A percentile compares a stretch with the other conserved stretches of the same genome.
Evolutionary conservation across 2,329 filamentous ascomycete genomes (phyloP).

Genomic region (Nemania sp.): DNA sequence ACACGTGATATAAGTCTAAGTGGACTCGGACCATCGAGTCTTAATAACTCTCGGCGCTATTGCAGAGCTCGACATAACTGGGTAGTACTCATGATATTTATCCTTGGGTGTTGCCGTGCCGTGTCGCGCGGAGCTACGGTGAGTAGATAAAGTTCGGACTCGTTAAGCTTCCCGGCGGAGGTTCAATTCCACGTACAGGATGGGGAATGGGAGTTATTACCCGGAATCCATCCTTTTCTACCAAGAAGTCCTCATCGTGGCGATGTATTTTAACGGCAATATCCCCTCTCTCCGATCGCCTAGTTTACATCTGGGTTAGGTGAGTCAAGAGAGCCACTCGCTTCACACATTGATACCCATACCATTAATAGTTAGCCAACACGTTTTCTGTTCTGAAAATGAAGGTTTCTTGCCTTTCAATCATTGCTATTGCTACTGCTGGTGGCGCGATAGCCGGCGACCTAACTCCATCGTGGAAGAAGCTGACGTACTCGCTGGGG

Average conservation of each 20-base stretch:
- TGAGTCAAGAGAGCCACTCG: neutral
- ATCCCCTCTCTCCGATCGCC: neutral
- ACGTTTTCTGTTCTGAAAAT: neutral
- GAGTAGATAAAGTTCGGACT: neutral
- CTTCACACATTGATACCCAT: neutral
- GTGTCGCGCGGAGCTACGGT: conserved; percentile 4
- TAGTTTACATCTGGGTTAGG: neutral
- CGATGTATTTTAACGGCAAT: conserved; percentile 2
- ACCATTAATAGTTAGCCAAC: neutral
- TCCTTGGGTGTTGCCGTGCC: conserved; percentile 1
- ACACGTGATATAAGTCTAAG: neutral
- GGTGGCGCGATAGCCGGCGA: neutral
- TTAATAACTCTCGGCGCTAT: neutral
- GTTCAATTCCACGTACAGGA: conserved; percentile 3
- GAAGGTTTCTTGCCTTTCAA: conserved; percentile 14
- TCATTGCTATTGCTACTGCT: neutral
- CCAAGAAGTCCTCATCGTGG: neutral
- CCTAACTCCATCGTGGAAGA: conserved; percentile 15
- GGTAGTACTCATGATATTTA: neutral
- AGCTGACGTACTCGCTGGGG: conserved; percentile 22
- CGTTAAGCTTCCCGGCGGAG: neutral
- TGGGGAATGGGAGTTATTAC: conserved; percentile 9
- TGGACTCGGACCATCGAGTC: neutral
- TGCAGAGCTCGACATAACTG: too few relatives aligned
- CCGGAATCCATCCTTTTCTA: neutral